A percentile compares a stretch with the other conserved stretches of the same genome.
These are phyloP conservation scores for Trypanosoma lewisi DNA, from an alignment of 208 protist species.

Conservation along the genomic window DNA sequence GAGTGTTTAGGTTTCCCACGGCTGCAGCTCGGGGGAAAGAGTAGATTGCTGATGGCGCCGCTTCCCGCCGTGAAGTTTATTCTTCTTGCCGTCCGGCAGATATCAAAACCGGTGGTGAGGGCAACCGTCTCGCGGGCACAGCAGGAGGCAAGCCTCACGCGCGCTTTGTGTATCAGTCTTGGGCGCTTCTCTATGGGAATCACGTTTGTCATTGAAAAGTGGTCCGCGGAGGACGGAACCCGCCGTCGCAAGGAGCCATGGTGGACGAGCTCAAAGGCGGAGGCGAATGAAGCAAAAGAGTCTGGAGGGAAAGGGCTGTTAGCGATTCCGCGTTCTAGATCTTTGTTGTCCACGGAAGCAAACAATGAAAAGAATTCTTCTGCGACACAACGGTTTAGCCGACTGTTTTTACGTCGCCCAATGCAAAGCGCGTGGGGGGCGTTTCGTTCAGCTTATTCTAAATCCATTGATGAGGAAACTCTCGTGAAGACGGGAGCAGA, in stretches of 20 bases:
- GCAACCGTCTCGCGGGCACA: conserved; percentile 62
- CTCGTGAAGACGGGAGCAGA: conserved; percentile 75
- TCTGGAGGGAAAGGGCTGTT: conserved; percentile 5
- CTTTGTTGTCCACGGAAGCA: conserved; percentile 45
- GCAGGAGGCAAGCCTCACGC: conserved; percentile 48
- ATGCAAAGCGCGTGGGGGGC: conserved; percentile 73
- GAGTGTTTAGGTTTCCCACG: neutral
- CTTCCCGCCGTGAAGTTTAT: conserved; percentile 71
- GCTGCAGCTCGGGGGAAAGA: neutral
- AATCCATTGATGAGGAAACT: conserved; percentile 62
- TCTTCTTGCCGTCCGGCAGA: conserved; percentile 73
- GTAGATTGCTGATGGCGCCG: conserved; percentile 48
- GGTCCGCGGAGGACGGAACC: conserved; percentile 40
- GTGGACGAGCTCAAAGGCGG: neutral
- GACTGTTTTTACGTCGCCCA: conserved; percentile 53
- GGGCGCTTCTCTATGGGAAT: conserved; percentile 77
- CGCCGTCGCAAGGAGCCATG: conserved; percentile 12
- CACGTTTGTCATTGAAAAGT: conserved; percentile 64
- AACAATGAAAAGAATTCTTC: conserved; percentile 24
- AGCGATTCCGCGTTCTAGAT: conserved; percentile 69
- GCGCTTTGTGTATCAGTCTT: conserved; percentile 67
- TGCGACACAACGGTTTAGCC: conserved; percentile 36
- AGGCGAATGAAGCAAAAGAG: neutral
- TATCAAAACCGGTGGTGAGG: conserved; percentile 67
- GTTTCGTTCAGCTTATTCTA: conserved; percentile 68